These are phyloP conservation scores for Prunus mume DNA, from an alignment of 306 rosid genomes.

Conservation along the genomic window DNA sequence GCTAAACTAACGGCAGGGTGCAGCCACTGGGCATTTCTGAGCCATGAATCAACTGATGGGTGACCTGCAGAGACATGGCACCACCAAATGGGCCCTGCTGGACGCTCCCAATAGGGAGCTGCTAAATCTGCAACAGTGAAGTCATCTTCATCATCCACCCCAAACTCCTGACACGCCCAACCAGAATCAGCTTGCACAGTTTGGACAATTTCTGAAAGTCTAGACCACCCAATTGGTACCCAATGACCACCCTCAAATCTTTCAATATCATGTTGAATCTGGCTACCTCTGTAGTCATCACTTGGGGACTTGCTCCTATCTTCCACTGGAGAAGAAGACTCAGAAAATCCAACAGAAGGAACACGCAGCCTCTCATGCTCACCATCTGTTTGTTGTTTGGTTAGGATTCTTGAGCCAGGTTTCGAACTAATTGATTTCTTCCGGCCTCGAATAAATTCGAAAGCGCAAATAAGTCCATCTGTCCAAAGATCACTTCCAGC, in stretches of 20 bases:
- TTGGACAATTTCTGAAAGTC: slow-evolving; percentile 74
- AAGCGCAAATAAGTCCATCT: slow-evolving; percentile 88
- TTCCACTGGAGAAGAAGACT: slow-evolving; percentile 23
- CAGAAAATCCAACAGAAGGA: slow-evolving; percentile 37
- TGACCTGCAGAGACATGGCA: slow-evolving; percentile 81
- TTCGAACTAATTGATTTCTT: slow-evolving; percentile 39
- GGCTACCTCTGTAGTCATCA: slow-evolving; percentile 35
- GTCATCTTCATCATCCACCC: slow-evolving; percentile 59
- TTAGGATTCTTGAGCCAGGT: slow-evolving; percentile 27
- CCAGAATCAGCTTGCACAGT: slow-evolving; percentile 55
- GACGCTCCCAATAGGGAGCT: slow-evolving; percentile 89
- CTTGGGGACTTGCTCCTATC: slow-evolving; percentile 31
- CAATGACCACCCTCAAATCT: slow-evolving; percentile 52
- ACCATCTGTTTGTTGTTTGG: slow-evolving; percentile 32
- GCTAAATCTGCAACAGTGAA: slow-evolving; percentile 84
- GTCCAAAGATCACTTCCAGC: slow-evolving; percentile 70
- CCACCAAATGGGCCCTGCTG: slow-evolving; percentile 96
- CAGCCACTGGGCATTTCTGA: slow-evolving; percentile 74
- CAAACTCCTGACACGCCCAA: slow-evolving; percentile 55
- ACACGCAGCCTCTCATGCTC: slow-evolving; percentile 25
- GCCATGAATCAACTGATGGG: slow-evolving; percentile 67
- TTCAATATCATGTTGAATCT: slow-evolving; percentile 28
- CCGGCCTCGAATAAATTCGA: slow-evolving; percentile 56
- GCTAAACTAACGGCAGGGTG: slow-evolving; percentile 92
- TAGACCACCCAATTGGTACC: slow-evolving; percentile 92